phyloP scores from a whole-genome alignment of 2,329 filamentous ascomycete genomes.

The Septoria petroselini region DNA sequence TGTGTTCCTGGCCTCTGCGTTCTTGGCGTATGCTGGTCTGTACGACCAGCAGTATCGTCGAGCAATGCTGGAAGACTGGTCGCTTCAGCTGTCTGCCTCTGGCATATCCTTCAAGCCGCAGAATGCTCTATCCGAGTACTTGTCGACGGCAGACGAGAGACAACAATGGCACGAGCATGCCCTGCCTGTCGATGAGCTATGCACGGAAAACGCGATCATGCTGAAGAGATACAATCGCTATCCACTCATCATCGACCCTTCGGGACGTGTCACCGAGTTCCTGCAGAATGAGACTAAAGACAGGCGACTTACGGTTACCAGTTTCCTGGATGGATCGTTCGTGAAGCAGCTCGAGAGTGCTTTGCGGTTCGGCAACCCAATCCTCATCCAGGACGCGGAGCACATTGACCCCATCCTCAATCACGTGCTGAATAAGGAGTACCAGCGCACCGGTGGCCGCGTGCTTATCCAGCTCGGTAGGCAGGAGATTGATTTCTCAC shows the following conservation, averaged over 20 bases:
- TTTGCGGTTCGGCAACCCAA: constrained; percentile 94
- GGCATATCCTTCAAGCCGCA: constrained; percentile 89
- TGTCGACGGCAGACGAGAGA: constrained; percentile 93
- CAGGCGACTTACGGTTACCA: constrained; percentile 89
- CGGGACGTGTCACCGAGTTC: constrained; percentile 90
- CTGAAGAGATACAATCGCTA: constrained; percentile 98
- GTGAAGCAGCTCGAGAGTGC: constrained; percentile 97
- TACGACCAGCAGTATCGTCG: constrained; percentile 99
- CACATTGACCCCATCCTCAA: constrained; percentile 96
- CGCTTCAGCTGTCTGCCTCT: constrained; percentile 88
- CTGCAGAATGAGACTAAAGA: constrained; percentile 92
- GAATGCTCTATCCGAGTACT: constrained; percentile 92
- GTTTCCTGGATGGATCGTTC: constrained; percentile 96
- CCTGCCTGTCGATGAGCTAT: constrained; percentile 91
- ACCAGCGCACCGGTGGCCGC: constrained; percentile 96
- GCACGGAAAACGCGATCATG: constrained; percentile 97
- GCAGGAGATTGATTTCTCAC: constrained; percentile 98
- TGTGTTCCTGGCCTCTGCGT: constrained; percentile 91
- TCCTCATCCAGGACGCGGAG: constrained; percentile 96
- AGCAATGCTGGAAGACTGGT: constrained; percentile 96
- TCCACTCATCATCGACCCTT: constrained; percentile 96
- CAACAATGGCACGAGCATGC: constrained; percentile 93
- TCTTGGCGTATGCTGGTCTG: constrained; percentile 92
- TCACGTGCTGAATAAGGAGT: constrained; percentile 98
- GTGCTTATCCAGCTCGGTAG: constrained; percentile 97